These are phyloP conservation scores for Digitaria exilis DNA, from an alignment of 202 grass and related monocot species.

Conservation along the genomic window DNA sequence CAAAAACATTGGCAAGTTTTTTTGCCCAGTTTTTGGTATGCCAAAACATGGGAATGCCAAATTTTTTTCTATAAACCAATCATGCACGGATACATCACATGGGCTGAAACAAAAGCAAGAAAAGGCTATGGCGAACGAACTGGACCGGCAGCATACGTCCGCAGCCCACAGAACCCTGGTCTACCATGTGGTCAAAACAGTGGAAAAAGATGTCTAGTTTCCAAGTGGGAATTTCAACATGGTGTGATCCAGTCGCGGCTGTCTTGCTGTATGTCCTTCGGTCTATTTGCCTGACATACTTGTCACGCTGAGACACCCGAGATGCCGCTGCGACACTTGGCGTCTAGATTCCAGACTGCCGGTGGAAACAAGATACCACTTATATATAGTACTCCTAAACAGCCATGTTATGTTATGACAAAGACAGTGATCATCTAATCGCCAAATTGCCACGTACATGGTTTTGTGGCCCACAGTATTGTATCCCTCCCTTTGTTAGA, in stretches of 20 bases:
- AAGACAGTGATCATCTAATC: neutral
- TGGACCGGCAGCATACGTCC: neutral
- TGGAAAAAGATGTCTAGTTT: neutral
- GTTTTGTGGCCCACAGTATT: conserved; percentile 38
- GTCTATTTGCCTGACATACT: neutral
- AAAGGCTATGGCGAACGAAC: neutral
- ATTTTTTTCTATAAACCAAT: no score
- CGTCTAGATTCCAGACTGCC: neutral
- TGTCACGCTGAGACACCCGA: neutral
- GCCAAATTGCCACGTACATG: conserved; percentile 10
- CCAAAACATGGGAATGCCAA: no score
- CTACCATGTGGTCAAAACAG: neutral
- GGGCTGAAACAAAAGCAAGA: neutral
- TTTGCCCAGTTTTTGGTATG: no score
- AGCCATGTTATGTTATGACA: neutral
- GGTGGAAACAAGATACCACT: neutral
- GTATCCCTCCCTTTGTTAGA: neutral
- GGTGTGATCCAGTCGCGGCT: neutral
- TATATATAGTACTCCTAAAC: neutral
- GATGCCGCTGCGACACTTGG: neutral
- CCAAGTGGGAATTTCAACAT: neutral
- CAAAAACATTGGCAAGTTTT: no score
- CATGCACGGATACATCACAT: neutral
- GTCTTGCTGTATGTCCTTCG: no score
- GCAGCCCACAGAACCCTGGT: conserved; percentile 15